Conservation (phyloP, 2,329 filamentous ascomycete species). For the Pseudocercospora vitis region DNA sequence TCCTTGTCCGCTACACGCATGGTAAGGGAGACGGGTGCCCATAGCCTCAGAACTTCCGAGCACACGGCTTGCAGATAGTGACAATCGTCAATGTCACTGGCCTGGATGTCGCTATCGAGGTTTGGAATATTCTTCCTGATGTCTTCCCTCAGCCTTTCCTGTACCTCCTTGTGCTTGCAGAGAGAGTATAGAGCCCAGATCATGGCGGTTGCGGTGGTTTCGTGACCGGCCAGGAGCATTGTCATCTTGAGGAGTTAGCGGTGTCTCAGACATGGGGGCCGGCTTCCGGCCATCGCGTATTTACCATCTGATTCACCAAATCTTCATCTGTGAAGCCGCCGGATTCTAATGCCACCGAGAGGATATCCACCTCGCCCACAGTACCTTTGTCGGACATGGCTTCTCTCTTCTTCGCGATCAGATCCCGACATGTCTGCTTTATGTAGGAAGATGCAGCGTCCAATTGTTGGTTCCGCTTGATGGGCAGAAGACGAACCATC, state of each 20-base stretch:
- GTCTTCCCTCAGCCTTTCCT: conserved; percentile 52
- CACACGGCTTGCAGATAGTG: conserved; percentile 79
- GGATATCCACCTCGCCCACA: conserved; percentile 65
- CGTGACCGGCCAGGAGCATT: conserved; percentile 68
- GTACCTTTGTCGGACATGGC: conserved; percentile 48
- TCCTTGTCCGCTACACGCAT: conserved; percentile 64
- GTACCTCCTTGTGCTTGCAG: conserved; percentile 51
- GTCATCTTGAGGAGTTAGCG: no score
- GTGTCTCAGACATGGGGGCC: no score
- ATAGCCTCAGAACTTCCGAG: conserved; percentile 73
- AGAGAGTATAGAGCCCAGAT: conserved; percentile 57
- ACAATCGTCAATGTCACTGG: conserved; percentile 66
- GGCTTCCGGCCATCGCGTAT: no score
- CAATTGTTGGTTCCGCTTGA: conserved; percentile 69
- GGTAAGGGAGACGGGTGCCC: conserved; percentile 69
- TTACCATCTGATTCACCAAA: conserved; percentile 63
- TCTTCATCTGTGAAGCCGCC: conserved; percentile 75
- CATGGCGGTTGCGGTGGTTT: conserved; percentile 56
- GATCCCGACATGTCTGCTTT: conserved; percentile 60
- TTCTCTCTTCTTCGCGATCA: conserved; percentile 70
- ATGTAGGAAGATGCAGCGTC: conserved; percentile 58
- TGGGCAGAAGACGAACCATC: conserved; percentile 63
- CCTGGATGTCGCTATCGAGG: conserved; percentile 48
- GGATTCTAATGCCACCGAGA: conserved; percentile 75
- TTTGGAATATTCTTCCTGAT: conserved; percentile 50